Evolutionary conservation across 1,284 basidiomycete genomes (phyloP), one percentile per base, ranked within the genome.

Genomic region (Dichomitus squalens): DNA sequence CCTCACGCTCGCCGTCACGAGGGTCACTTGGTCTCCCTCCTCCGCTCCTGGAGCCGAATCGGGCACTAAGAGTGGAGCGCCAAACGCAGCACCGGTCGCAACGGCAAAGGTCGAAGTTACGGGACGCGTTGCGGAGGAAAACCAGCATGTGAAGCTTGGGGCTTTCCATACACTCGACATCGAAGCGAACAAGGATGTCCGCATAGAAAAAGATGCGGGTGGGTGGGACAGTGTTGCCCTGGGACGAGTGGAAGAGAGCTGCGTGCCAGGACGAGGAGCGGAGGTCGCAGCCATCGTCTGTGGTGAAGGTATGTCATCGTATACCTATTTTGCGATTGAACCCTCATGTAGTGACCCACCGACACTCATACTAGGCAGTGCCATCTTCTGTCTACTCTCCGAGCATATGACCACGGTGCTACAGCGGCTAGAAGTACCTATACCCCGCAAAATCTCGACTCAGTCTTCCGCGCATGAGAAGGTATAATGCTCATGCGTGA

Each of bases 241-340:
- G 21, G 83, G 88, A 50, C 81, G 96, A 25, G 85, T 99, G 0
- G 80, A 90, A 52, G 97, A 99, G 66, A 86, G 94, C 34, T 94
- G 93, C 55, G 81, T 93, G 48, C 94, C 93, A n/a, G 95, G 95
- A 20, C 81, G 90, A 66, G 94, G 96, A 0, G 97, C 97, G 2
- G 96, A 99, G 72, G 92, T 99, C 1, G 97, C 93, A 8, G 97
- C 97, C 0, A 84, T 99, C 16, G 93, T 99, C 1, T 94, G 94
- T 59, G 96, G 97, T 35, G 97, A 99, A 79, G 88, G 85, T 83
- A 57, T 9, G 53, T 20, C 14, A 29, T 23, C 25, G 20, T 21
- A 52, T 16, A 18, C 40, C 35, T 40, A 9, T 29, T 11, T 25
- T 34, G 31, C 11, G 16, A 18, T 29, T 7, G 16, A 16, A 31